Evolutionary conservation across 2,329 filamentous ascomycete genomes (phyloP), one percentile per base, ranked within the genome.

Genomic region (Ramichloridium luteum): DNA sequence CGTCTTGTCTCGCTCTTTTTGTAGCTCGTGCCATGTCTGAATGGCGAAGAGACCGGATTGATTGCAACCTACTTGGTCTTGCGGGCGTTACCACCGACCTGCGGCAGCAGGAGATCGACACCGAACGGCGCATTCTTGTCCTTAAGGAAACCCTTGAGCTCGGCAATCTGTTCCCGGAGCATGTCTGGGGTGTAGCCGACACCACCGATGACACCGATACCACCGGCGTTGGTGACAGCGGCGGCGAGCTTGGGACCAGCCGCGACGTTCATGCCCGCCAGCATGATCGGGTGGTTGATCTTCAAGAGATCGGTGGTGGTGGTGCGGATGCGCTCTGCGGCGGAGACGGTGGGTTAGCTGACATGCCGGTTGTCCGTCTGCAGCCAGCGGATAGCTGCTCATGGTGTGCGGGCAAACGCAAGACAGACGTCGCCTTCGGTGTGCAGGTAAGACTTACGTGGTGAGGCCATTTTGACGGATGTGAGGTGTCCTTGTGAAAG

Each of bases 251-350:
- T 92, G 34, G 90, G 90, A 30, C 90, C 90, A 38, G 90, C 90
- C 35, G 90, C 90, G 43, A 96, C 90, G 70, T 98, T 96, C 90
- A 98, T 98, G 59, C 90, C 90, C 49, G 90, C 90, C 41, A 98
- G 77, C 53, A 98, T 68, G 56, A 98, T 69, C 37, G 90, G 90
- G 65, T 98, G 90, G 60, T 93, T 83, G 73, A 98, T 96, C 70
- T 84, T 82, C 64, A 98, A 80, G 44, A 96, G 80, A 72, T 96
- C 88, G 49, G 90, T 98, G 52, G 86, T 69, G 46, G 82, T 77
- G 32, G 90, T 98, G 54, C 82, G 82, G 61, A 98, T 79, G 68
- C 82, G 71, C 67, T 90, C 82, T 88, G 59, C 13, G 28, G 20
- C 8, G 8, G 20, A n/a, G n/a, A 8, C 20, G n/a, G n/a, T n/a